phyloP scores from a whole-genome alignment of 805 yeast species.

The Torulaspora franciscae region DNA sequence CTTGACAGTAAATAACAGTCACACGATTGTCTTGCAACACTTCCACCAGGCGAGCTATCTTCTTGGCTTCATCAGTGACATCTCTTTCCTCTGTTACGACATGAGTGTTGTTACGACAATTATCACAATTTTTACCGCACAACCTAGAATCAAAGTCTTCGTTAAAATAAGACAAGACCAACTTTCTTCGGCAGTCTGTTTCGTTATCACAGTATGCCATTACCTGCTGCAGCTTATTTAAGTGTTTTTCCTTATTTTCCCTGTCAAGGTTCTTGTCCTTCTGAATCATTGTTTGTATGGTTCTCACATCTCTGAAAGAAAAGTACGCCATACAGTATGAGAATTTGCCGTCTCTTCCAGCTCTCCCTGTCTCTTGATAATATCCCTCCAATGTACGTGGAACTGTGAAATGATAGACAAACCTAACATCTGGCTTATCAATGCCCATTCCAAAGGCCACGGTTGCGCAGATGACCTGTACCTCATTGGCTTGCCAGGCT shows the following conservation, averaged over 20 bases:
- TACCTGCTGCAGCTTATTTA: conserved; percentile 72
- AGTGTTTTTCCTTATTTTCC: conserved; percentile 67
- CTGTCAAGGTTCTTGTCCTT: conserved; percentile 64
- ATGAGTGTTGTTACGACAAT: conserved; percentile 52
- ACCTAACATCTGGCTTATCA: conserved; percentile 92
- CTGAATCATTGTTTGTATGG: conserved; percentile 70
- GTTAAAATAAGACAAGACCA: conserved; percentile 85
- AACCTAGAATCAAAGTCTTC: conserved; percentile 64
- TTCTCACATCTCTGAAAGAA: conserved; percentile 71
- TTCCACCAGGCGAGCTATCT: conserved; percentile 56
- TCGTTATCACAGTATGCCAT: conserved; percentile 87
- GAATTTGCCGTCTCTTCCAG: conserved; percentile 88
- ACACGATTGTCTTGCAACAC: conserved; percentile 54
- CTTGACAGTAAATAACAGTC: conserved; percentile 77
- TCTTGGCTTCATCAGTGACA: conserved; percentile 58
- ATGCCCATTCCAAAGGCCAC: conserved; percentile 99
- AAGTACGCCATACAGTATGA: conserved; percentile 83
- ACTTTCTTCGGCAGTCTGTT: conserved; percentile 84
- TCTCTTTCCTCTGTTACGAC: conserved; percentile 51
- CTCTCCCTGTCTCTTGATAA: conserved; percentile 97
- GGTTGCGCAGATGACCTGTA: conserved; percentile 89
- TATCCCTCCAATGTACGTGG: conserved; percentile 94
- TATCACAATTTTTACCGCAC: conserved; percentile 79
- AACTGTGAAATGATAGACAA: conserved; percentile 79
- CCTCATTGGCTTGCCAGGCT: conserved; percentile 69